Evolutionary conservation across 345 rosid species (phyloP).

Genomic region (Ceriops zippeliana): DNA sequence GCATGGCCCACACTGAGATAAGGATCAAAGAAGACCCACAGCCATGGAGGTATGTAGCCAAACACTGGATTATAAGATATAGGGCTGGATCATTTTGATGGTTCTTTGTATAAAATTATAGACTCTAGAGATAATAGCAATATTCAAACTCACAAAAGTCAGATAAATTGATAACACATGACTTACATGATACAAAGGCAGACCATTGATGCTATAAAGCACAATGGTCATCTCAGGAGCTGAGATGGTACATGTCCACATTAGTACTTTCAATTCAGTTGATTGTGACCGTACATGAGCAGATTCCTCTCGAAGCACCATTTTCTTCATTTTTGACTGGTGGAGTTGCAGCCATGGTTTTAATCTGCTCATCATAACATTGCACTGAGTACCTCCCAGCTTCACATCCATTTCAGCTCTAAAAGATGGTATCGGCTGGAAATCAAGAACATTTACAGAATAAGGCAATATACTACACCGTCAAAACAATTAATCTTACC

Average conservation of each 20-base stretch:
- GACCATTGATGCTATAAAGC: constrained; percentile 51
- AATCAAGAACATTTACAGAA: constrained; percentile 20
- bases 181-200: constrained; percentile 90
- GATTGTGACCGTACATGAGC: constrained; percentile 42
- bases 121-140: too few species aligned
- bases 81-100: too few species aligned
- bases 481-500: neutral
- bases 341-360: constrained; percentile 80
- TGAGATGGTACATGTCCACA: constrained; percentile 93
- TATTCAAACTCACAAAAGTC: too few species aligned
- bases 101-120: too few species aligned
- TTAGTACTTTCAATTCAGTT: constrained; percentile 50
- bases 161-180: constrained; percentile 5
- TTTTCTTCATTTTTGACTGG: constrained; percentile 54
- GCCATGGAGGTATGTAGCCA: too few species aligned
- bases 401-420: constrained; percentile 96
- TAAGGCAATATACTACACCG: neutral
- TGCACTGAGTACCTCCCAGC: constrained; percentile 88
- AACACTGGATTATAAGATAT: too few species aligned
- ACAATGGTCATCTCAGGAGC: constrained; percentile 94
- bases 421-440: constrained; percentile 68
- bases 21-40: too few species aligned
- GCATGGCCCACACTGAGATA: too few species aligned
- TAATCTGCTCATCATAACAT: constrained; percentile 62
- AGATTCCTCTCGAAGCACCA: constrained; percentile 61